Conservation (phyloP, 495 filamentous ascomycete genomes). For the Thermothielavioides terrestris region DNA sequence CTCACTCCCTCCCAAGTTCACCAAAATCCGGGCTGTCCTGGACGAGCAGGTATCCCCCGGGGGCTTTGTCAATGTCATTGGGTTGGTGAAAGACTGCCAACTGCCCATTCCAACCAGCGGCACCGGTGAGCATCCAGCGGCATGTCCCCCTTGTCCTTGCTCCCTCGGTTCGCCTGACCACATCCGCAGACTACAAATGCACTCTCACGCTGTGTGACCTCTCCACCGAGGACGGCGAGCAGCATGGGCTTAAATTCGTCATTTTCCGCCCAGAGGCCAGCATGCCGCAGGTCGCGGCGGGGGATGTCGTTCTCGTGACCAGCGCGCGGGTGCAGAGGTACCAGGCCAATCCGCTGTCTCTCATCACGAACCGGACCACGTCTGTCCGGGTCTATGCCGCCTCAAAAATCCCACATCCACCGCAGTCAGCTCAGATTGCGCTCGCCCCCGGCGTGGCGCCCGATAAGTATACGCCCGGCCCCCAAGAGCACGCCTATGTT, state of each 20-base stretch:
- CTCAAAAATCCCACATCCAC: slow-evolving; percentile 32
- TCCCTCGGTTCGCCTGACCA: not conserved
- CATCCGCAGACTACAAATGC: slow-evolving; percentile 34
- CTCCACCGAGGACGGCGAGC: slow-evolving; percentile 28
- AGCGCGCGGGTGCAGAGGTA: slow-evolving; percentile 31
- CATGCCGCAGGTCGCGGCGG: slow-evolving; percentile 31
- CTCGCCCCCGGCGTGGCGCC: slow-evolving; percentile 10
- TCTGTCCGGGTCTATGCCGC: slow-evolving; percentile 31
- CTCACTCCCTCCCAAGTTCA: slow-evolving; percentile 25
- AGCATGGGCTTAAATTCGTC: slow-evolving; percentile 24
- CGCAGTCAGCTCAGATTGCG: slow-evolving; percentile 27
- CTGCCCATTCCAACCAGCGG: slow-evolving; percentile 33
- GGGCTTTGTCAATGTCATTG: slow-evolving; percentile 38
- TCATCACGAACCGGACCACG: slow-evolving; percentile 31
- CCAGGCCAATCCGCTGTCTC: slow-evolving; percentile 18
- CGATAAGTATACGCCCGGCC: slow-evolving; percentile 9
- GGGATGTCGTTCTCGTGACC: slow-evolving; percentile 36
- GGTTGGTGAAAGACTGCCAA: slow-evolving; percentile 42
- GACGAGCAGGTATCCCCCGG: slow-evolving; percentile 18
- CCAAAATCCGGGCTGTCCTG: slow-evolving; percentile 23
- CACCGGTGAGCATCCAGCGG: slow-evolving; percentile 31
- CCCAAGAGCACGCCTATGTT: slow-evolving; percentile 31
- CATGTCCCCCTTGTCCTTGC: too few species aligned
- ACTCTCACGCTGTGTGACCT: slow-evolving; percentile 31
- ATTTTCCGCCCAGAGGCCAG: slow-evolving; percentile 35